These are phyloP conservation scores for Ustilago curta DNA, from an alignment of 1,284 basidiomycete species.

Conservation along the genomic window DNA sequence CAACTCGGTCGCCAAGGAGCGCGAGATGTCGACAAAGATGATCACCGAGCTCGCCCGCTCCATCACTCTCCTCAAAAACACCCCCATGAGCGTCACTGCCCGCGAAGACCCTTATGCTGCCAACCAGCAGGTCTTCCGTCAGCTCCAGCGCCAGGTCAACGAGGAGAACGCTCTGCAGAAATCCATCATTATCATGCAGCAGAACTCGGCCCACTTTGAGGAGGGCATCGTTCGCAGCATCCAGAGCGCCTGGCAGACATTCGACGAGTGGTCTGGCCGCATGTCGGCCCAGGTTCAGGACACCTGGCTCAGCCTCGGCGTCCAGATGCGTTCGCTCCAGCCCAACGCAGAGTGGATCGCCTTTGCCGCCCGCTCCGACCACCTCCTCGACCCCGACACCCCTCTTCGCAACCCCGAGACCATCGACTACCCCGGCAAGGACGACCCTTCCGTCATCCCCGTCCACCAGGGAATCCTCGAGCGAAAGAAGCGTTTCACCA, in stretches of 20 bases:
- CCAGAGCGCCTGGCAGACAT: constrained; percentile 96
- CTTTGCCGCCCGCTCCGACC: constrained; percentile 92
- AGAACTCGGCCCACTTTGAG: constrained; percentile 97
- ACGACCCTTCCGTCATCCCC: constrained; percentile 87
- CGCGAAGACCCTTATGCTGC: constrained; percentile 84
- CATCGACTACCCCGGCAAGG: constrained; percentile 91
- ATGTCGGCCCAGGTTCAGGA: constrained; percentile 84
- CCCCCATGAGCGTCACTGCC: constrained; percentile 85
- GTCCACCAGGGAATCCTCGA: constrained; percentile 93
- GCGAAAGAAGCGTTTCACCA: constrained; percentile 96
- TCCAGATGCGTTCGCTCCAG: constrained; percentile 84
- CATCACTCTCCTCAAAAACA: constrained; percentile 93
- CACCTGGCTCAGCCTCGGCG: constrained; percentile 81
- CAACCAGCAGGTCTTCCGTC: constrained; percentile 84
- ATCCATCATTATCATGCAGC: constrained; percentile 97
- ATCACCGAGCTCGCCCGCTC: constrained; percentile 88
- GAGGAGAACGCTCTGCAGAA: constrained; percentile 99
- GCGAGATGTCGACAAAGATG: constrained; percentile 86
- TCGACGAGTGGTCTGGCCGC: constrained; percentile 91
- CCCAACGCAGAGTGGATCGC: constrained; percentile 97
- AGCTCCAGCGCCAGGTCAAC: constrained; percentile 88
- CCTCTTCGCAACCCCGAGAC: constrained; percentile 74
- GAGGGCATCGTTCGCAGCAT: constrained; percentile 94
- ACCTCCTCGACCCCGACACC: constrained; percentile 95
- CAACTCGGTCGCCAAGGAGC: constrained; percentile 90